Conservation (phyloP, 2,329 filamentous ascomycete species). For the Botryotinia narcissicola region DNA sequence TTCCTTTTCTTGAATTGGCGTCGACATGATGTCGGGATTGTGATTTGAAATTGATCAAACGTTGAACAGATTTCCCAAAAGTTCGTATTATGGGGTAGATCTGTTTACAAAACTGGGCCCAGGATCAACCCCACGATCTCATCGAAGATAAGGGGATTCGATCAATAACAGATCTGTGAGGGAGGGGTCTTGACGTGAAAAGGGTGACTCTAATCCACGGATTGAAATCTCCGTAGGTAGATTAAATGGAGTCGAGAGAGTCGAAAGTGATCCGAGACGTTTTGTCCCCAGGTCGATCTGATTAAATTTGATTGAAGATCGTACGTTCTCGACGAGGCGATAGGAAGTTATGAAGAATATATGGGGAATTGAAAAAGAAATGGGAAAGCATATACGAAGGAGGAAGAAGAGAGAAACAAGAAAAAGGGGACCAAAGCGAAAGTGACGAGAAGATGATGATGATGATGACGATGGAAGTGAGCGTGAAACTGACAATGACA, state of each 20-base stretch:
- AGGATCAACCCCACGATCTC: slow-evolving; percentile 16
- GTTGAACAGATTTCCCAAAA: neutral
- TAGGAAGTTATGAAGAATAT: neutral
- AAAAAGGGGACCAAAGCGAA: neutral
- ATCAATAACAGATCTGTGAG: neutral
- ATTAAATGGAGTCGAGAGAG: neutral
- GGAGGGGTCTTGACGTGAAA: neutral
- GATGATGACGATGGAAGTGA: neutral
- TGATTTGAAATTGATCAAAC: neutral
- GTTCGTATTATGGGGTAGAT: slow-evolving; percentile 6
- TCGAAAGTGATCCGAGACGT: neutral
- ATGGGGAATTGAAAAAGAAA: neutral
- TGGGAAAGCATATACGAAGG: neutral
- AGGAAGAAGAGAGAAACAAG: neutral
- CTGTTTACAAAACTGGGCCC: slow-evolving; percentile 9
- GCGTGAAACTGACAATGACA: neutral
- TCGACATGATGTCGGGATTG: slow-evolving; percentile 30
- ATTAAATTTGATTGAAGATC: slow-evolving; percentile 1
- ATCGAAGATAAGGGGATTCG: neutral
- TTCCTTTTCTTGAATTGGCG: slow-evolving; percentile 35
- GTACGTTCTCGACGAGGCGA: slow-evolving; percentile 5
- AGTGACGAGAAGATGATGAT: slow-evolving; percentile 1
- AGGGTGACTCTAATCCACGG: neutral
- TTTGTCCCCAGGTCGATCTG: neutral
- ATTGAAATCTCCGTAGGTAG: neutral